A percentile compares a stretch with the other conserved stretches of the same genome.
Conservation (phyloP, 2,329 filamentous ascomycete species). For the Pleurostoma richardsiae region DNA sequence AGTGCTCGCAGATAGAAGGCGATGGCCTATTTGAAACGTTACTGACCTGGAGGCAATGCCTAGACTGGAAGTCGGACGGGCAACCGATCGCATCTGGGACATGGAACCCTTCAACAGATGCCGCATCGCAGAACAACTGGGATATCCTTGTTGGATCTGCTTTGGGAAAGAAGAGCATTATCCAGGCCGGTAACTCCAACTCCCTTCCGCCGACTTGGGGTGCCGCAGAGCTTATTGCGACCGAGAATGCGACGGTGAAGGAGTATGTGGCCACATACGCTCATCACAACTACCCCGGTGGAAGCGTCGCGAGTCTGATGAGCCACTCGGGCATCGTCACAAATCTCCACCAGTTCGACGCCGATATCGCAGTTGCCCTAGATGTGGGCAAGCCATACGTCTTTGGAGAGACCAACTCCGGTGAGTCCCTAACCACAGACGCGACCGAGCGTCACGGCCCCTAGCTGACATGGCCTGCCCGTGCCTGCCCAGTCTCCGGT, state of each 20-base stretch:
- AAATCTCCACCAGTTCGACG: constrained; percentile 31
- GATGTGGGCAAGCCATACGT: constrained; percentile 35
- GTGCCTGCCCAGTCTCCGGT: constrained; percentile 21
- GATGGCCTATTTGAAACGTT: background rate
- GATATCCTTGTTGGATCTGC: constrained; percentile 26
- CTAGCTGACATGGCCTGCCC: background rate
- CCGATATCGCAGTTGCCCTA: constrained; percentile 32
- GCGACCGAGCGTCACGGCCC: background rate
- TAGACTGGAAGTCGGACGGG: constrained; percentile 26
- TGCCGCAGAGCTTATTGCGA: constrained; percentile 30
- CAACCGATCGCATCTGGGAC: constrained; percentile 31
- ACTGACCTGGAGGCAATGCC: background rate
- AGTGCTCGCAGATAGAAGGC: too few relatives aligned
- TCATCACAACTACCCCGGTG: constrained; percentile 44
- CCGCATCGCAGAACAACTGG: constrained; percentile 33
- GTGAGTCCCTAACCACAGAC: constrained; percentile 17
- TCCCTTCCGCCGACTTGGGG: constrained; percentile 28
- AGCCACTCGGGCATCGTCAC: constrained; percentile 33
- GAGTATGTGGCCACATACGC: constrained; percentile 35
- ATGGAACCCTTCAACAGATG: constrained; percentile 30
- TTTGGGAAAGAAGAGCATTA: constrained; percentile 24
- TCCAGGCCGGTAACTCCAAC: constrained; percentile 35
- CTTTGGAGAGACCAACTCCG: constrained; percentile 45
- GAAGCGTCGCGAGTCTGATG: constrained; percentile 35
- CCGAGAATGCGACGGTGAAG: constrained; percentile 26